Percentiles rank a stretch among this genome's conserved stretches.
These are phyloP conservation scores for Alternaria arbusti DNA, from an alignment of 2,329 filamentous ascomycete genomes.

Conservation along the genomic window DNA sequence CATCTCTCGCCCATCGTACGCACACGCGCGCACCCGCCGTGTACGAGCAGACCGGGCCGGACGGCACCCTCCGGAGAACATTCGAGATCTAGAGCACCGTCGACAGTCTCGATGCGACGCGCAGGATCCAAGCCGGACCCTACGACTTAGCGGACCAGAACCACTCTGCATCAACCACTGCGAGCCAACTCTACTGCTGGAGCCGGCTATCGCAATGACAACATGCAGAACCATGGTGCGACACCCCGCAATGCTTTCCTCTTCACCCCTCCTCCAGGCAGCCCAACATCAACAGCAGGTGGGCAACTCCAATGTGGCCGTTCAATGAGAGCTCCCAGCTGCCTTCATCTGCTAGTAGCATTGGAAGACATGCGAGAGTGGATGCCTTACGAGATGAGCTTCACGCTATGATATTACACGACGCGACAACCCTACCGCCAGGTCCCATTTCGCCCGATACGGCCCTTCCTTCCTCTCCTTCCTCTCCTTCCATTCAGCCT, in stretches of 20 bases:
- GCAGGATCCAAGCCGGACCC: neutral
- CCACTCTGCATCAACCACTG: conserved; percentile 3
- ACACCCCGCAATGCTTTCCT: neutral
- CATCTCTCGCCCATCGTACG: neutral
- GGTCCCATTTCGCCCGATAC: neutral
- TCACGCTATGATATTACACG: neutral
- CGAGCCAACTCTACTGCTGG: neutral
- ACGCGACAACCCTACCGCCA: neutral
- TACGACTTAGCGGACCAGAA: conserved; percentile 7
- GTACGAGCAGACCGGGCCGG: neutral
- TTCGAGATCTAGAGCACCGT: neutral
- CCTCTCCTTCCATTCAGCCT: neutral
- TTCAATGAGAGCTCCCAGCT: neutral
- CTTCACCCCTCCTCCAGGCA: neutral
- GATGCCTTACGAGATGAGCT: neutral
- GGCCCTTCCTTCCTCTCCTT: neutral
- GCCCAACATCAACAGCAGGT: neutral
- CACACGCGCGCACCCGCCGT: neutral
- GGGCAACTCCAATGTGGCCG: neutral
- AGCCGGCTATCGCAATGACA: neutral
- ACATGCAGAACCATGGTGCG: neutral
- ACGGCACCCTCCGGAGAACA: neutral
- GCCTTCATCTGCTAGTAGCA: neutral
- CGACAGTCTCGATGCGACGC: neutral
- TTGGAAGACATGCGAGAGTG: neutral